Evolutionary conservation across 2,329 filamentous ascomycete genomes (phyloP), one percentile per base, ranked within the genome.

Genomic region (Aspergillus novoparasiticus): DNA sequence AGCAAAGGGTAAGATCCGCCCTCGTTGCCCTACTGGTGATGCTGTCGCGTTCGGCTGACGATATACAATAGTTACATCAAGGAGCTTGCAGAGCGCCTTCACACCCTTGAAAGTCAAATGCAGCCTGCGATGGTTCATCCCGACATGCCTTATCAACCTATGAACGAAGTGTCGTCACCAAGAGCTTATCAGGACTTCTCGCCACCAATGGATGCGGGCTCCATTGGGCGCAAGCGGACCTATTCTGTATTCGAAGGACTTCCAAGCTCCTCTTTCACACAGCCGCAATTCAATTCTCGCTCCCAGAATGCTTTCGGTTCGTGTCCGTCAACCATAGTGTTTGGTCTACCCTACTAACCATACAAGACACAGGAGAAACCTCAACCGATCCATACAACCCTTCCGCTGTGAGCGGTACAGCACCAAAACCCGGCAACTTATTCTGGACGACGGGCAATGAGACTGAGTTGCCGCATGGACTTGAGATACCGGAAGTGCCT

Each of bases 1-100:
- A 95, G 90, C 74, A 97, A 96, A 85, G 93, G 93, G 85, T 92
- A 84, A 71, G 68, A 66, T 32, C 53, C 19, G 26, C 36, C n/a
- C 39, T 32, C n/a, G 45, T 57, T 34, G 46, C 60, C 28, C 43
- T 28, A 6, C 23, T 16, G 45, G 8, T 48, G 32, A 14, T 59
- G 54, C 11, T 55, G 32, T 55, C 63, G 61, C 54, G 63, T 51
- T 48, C 34, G 26, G 64, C 71, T 75, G 53, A 75, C 66, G 61
- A 54, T 54, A 21, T 55, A 53, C 64, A 32, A 58, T 71, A 92
- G 89, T 19, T 96, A 96, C 71, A 97, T 97, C 76, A 96, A 96
- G 75, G 93, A 96, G 76, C 85, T 97, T 26, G 92, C 93, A 28
- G 93, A 96, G 73, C 85, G 93, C 30, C 88, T 97, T 63, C 89